Evolutionary conservation across 2,329 filamentous ascomycete genomes (phyloP).

Genomic region (Penicillium sp.): DNA sequence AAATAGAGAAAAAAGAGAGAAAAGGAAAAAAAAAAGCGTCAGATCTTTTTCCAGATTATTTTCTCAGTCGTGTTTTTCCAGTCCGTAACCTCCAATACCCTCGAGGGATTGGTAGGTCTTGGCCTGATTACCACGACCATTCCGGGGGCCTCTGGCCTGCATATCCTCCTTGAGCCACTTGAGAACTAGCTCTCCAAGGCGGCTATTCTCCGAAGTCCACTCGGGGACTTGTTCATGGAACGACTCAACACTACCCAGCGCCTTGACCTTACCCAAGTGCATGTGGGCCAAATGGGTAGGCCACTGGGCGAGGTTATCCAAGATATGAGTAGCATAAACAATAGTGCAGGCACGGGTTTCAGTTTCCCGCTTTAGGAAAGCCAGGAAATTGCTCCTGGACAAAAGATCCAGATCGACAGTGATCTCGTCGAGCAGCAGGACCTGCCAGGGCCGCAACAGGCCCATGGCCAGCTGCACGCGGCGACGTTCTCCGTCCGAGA

Average conservation of each 20-base stretch:
- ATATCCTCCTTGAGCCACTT: slow-evolving; percentile 83
- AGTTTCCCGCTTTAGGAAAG: slow-evolving; percentile 83
- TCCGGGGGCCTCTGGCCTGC: slow-evolving; percentile 72
- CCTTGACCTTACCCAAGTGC: slow-evolving; percentile 82
- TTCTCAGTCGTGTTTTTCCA: slow-evolving; percentile 45
- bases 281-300: slow-evolving; percentile 95
- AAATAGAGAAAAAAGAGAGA: slow-evolving; percentile 1
- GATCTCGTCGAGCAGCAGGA: slow-evolving; percentile 91
- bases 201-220: slow-evolving; percentile 68
- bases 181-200: slow-evolving; percentile 81
- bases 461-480: slow-evolving; percentile 97
- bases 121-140: slow-evolving; percentile 52
- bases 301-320: slow-evolving; percentile 93
- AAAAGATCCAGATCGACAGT: slow-evolving; percentile 94
- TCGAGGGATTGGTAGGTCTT: slow-evolving; percentile 54
- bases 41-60: background rate
- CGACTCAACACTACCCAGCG: slow-evolving; percentile 72
- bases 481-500: slow-evolving; percentile 86
- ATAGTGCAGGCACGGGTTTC: slow-evolving; percentile 79
- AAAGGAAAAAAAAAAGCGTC: background rate
- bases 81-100: slow-evolving; percentile 63
- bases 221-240: slow-evolving; percentile 60
- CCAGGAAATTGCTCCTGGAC: slow-evolving; percentile 77
- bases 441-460: slow-evolving; percentile 82
- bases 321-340: slow-evolving; percentile 95